phyloP scores from a whole-genome alignment of 768 basidiomycete species.

The Infundibulicybe gibba region DNA sequence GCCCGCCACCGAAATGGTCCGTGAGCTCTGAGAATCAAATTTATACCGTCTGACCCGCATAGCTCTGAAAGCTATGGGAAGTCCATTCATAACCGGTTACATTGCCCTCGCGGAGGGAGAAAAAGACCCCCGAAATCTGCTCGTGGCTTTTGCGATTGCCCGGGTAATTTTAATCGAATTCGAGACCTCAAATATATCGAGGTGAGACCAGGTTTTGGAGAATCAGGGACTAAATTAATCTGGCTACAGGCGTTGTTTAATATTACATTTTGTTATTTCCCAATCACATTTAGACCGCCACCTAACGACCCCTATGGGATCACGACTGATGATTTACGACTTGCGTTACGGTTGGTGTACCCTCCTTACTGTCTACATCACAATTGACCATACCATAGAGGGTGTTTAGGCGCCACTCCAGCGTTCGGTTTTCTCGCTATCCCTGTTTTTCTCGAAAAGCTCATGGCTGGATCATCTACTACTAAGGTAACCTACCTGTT shows the following conservation, averaged over 20 bases:
- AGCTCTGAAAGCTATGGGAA: constrained; percentile 69
- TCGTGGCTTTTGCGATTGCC: constrained; percentile 85
- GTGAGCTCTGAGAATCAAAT: constrained; percentile 9
- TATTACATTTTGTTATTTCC: constrained; percentile 97
- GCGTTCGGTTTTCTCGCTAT: constrained; percentile 82
- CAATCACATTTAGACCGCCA: constrained; percentile 93
- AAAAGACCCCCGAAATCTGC: constrained; percentile 94
- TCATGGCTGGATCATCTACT: constrained; percentile 72
- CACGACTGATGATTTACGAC: constrained; percentile 79
- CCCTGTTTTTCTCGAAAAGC: constrained; percentile 89
- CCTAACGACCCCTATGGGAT: constrained; percentile 94
- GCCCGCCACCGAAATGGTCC: constrained; percentile 65
- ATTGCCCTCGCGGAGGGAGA: constrained; percentile 86
- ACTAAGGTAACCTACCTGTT: constrained; percentile 62
- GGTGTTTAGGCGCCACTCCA: constrained; percentile 76
- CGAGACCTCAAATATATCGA: constrained; percentile 74
- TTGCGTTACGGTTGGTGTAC: constrained; percentile 54
- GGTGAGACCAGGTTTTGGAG: constrained; percentile 37
- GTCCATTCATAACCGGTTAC: constrained; percentile 74
- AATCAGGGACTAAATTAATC: background rate
- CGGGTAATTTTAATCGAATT: constrained; percentile 88
- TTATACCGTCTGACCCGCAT: constrained; percentile 3
- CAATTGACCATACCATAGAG: background rate
- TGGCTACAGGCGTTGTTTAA: constrained; percentile 80
- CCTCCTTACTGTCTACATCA: background rate